These are phyloP conservation scores for Amylocarpus encephaloides DNA, from an alignment of 2,329 filamentous ascomycete species.

Conservation along the genomic window DNA sequence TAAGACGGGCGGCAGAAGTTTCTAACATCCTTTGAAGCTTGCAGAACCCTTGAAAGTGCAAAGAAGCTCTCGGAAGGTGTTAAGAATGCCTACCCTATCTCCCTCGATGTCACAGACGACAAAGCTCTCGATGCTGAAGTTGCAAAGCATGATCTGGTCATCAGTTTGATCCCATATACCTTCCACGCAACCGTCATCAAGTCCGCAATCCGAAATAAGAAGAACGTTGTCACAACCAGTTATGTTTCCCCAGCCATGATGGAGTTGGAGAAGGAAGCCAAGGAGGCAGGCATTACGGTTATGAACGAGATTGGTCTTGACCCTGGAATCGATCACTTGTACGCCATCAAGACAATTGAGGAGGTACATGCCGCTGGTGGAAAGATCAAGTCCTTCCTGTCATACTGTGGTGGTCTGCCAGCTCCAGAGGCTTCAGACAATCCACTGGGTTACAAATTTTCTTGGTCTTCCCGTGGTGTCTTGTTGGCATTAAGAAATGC, in stretches of 20 bases:
- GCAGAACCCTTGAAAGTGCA: constrained; percentile 71
- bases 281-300: constrained; percentile 89
- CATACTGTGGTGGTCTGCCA: constrained; percentile 77
- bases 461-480: constrained; percentile 57
- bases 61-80: constrained; percentile 68
- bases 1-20: neutral
- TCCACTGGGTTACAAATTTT: constrained; percentile 91
- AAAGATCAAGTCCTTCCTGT: constrained; percentile 75
- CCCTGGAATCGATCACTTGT: constrained; percentile 64
- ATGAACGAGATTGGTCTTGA: constrained; percentile 93
- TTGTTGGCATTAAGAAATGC: constrained; percentile 79
- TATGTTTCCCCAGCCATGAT: constrained; percentile 91
- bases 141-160: constrained; percentile 71
- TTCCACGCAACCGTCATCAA: constrained; percentile 88
- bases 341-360: constrained; percentile 82
- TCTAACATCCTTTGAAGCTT: constrained; percentile 46
- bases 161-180: constrained; percentile 84
- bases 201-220: constrained; percentile 87
- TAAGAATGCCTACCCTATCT: constrained; percentile 67
- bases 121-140: constrained; percentile 74
- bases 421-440: constrained; percentile 73
- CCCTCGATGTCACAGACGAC: constrained; percentile 75
- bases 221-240: constrained; percentile 90
- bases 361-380: constrained; percentile 83
- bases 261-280: constrained; percentile 75